Base-by-base conservation (phyloP, 345 rosid genomes). In the Turritis glabra region DNA sequence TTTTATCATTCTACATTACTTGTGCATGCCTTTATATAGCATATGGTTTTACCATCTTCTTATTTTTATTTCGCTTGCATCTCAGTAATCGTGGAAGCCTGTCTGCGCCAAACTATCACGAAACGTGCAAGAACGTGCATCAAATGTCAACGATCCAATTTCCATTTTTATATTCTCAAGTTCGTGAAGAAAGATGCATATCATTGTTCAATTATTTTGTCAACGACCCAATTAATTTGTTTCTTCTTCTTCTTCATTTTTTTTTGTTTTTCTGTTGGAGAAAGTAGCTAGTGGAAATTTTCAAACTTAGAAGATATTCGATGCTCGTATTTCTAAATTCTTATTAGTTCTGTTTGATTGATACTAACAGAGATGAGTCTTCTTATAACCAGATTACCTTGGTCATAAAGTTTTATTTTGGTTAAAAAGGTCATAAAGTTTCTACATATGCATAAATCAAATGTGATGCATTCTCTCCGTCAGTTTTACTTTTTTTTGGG, bases 151-250 rank as follows among this genome's bases (percentile, higher is more conserved):
- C 58, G 66, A 35, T 0, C 72, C 27, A 38, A 2, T 73, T 44
- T 47, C 35, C 35, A 23, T 22, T 65, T 73, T 29, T 52, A 23
- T 33, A 23, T 14, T 23, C 26, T 25, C 64, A 65, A 32, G 23
- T 56, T 65, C 72, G 72, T 65, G 78, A 56, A 65, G 71, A 32
- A 35, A 46, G 2, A 55, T 74, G 78, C 78, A 32, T 56, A 65
- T 74, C 59, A 74, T 74, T 74, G 72, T 33, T 55, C 57, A 74
- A 74, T 74, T 46, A 74, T 74, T 74, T 55, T 65, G 72, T 65
- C 21, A 74, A 55, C 58, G 56, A 12, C 21, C 23, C 63, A 23
- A 43, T 53, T 32, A 27, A 41, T 53, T 37, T 8, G 40, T 35
- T 61, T 51, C 29, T 37, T 33, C 21, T 21, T 48, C 23, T 7